Evolutionary conservation across 2,329 filamentous ascomycete genomes (phyloP), one percentile per base, ranked within the genome.

Genomic region (Diaporthe ilicicola): DNA sequence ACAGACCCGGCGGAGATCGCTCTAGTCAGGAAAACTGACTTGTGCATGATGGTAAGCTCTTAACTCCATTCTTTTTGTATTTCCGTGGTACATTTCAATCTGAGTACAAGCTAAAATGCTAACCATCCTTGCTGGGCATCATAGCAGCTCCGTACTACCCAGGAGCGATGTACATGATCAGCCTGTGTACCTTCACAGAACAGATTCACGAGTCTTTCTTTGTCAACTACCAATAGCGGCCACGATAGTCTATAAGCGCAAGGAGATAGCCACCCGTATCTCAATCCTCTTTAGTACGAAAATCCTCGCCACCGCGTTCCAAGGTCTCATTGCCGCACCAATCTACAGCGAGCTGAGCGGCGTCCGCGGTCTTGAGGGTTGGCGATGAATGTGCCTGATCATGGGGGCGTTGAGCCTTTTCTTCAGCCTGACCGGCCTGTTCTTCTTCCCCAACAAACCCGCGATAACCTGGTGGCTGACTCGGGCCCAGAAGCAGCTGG

Each of bases 231-330:
- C 48, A 7, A 62, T 13, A 6, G 19, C 34, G 15, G 0, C 10
- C 29, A 3, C 79, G 2, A 80, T 79, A 61, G 92, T 90, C 88
- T 93, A 93, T 75, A 92, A 89, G 0, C 84, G 90, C 19, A 89
- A 88, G 74, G 91, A 92, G 76, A 80, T 92, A 0, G 89, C 86
- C 2, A 83, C 90, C 17, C 84, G 90, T 19, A 91, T 89, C 24
- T 88, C 88, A 15, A 83, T 91, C 17, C 83, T 82, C 2, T 82
- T 86, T 71, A 89, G 89, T 0, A 91, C 90, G 0, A 89, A 89
- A 8, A 82, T 93, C 15, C 84, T 93, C 8, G 90, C 89, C 0
- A 90, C 90, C 0, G 91, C 91, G 0, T 93, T 93, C 75, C 90
- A 90, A 0, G 91, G 91, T 1, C 81, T 91, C n/a, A 83, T 91